Evolutionary conservation across 345 rosid species (phyloP).

Genomic region (Eutrema japonicum): DNA sequence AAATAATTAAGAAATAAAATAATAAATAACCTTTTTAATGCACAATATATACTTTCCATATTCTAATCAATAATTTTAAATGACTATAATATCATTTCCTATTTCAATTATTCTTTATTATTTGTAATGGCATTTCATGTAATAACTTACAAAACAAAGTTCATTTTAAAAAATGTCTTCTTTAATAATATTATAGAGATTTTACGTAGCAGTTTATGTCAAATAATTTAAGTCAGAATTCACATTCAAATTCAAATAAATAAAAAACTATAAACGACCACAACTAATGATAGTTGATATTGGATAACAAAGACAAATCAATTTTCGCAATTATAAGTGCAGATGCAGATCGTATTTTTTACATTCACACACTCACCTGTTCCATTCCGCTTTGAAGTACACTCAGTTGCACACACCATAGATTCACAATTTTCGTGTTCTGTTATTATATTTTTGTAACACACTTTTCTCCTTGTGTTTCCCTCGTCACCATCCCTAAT

Average conservation of each 20-base stretch:
- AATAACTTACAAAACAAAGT: too few relatives aligned
- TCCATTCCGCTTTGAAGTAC: neutral
- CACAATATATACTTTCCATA: too few relatives aligned
- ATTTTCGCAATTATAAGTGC: neutral
- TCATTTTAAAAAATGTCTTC: too few relatives aligned
- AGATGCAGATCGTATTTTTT: neutral
- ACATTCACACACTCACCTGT: neutral
- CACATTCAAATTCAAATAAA: too few relatives aligned
- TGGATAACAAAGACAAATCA: neutral
- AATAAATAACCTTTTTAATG: too few relatives aligned
- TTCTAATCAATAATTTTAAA: too few relatives aligned
- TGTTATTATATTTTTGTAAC: neutral
- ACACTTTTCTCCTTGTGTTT: neutral
- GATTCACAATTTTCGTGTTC: neutral
- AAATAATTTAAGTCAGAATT: neutral
- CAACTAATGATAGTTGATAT: neutral
- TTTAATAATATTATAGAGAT: too few relatives aligned
- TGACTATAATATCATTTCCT: too few relatives aligned
- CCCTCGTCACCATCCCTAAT: conserved; percentile 9
- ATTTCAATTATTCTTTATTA: too few relatives aligned
- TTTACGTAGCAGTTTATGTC: neutral
- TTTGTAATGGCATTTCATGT: too few relatives aligned
- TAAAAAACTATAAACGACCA: too few relatives aligned
- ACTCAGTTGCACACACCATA: neutral
- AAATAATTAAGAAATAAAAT: too few relatives aligned